Percentiles rank a stretch among this genome's conserved stretches.
These are phyloP conservation scores for Primulina eburnea DNA, from an alignment of 257 asterid genomes.

Conservation along the genomic window DNA sequence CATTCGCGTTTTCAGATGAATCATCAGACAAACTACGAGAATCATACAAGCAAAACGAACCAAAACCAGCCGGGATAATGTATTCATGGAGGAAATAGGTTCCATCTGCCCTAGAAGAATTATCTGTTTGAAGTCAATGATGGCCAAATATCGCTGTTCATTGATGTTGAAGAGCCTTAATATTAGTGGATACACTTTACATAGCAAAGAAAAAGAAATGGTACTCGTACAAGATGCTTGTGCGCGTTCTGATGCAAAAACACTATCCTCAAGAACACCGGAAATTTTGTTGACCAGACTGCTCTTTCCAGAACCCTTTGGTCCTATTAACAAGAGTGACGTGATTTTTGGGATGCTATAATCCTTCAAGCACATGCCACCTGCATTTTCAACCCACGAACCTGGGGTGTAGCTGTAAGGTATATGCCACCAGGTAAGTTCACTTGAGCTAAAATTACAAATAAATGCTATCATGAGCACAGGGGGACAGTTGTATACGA, in stretches of 20 bases:
- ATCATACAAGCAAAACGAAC: slow-evolving; percentile 64
- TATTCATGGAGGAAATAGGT: slow-evolving; percentile 65
- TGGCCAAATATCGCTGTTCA: slow-evolving; percentile 10
- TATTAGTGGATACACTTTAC: neutral
- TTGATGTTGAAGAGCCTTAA: neutral
- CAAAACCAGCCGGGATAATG: slow-evolving; percentile 58
- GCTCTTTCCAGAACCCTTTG: slow-evolving; percentile 82
- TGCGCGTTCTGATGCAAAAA: slow-evolving; percentile 58
- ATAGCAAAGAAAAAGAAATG: slow-evolving; percentile 1
- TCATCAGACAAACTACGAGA: slow-evolving; percentile 60
- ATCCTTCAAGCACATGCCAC: slow-evolving; percentile 28
- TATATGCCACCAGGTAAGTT: slow-evolving; percentile 11
- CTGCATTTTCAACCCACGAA: slow-evolving; percentile 49
- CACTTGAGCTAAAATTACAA: slow-evolving; percentile 1
- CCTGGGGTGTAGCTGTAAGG: slow-evolving; percentile 75
- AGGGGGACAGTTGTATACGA: neutral
- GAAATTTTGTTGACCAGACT: slow-evolving; percentile 78
- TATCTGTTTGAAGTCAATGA: slow-evolving; percentile 36
- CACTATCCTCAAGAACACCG: slow-evolving; percentile 40
- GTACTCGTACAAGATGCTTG: slow-evolving; percentile 58
- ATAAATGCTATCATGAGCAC: slow-evolving; percentile 4
- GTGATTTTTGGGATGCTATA: slow-evolving; percentile 43
- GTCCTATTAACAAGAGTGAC: slow-evolving; percentile 68
- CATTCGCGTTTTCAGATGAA: slow-evolving; percentile 40
- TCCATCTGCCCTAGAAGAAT: slow-evolving; percentile 49